Conservation (phyloP, 768 basidiomycete species). For the Tylopilus intermedius region DNA sequence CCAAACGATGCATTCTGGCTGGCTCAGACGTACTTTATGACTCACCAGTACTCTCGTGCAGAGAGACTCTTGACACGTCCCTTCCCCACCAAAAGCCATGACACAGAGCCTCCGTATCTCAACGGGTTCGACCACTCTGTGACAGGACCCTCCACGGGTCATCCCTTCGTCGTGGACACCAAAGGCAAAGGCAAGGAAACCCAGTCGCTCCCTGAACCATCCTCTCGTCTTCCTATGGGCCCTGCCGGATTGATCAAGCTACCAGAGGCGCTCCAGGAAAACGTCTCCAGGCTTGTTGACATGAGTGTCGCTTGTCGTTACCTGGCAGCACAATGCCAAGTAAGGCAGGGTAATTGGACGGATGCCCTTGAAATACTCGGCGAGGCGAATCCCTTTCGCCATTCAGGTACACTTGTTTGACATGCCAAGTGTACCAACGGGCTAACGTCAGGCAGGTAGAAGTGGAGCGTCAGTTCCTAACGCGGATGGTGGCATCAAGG, state of each 20-base stretch:
- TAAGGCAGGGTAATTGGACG: constrained; percentile 86
- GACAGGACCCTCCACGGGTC: constrained; percentile 34
- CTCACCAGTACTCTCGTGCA: constrained; percentile 90
- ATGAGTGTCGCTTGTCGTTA: constrained; percentile 95
- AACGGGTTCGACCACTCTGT: constrained; percentile 19
- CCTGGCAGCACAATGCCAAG: constrained; percentile 91
- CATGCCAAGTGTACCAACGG: background rate
- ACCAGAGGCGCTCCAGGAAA: constrained; percentile 57
- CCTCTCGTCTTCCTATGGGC: constrained; percentile 64
- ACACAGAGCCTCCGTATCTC: constrained; percentile 30
- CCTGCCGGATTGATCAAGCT: constrained; percentile 68
- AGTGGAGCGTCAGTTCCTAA: constrained; percentile 74
- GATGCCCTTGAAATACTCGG: constrained; percentile 92
- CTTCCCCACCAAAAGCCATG: constrained; percentile 54
- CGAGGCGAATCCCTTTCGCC: constrained; percentile 83
- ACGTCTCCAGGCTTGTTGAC: constrained; percentile 77
- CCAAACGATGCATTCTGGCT: constrained; percentile 99
- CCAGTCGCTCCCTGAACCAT: constrained; percentile 32
- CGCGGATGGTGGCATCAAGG: constrained; percentile 93
- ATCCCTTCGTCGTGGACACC: constrained; percentile 33
- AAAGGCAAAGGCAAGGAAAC: constrained; percentile 67
- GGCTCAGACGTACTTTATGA: constrained; percentile 95
- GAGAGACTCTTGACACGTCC: constrained; percentile 88
- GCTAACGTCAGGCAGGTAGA: constrained; percentile 36
- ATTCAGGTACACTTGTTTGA: constrained; percentile 45